phyloP scores from a whole-genome alignment of 1,139 yeast genomes.

The Kazachstania sp. region DNA sequence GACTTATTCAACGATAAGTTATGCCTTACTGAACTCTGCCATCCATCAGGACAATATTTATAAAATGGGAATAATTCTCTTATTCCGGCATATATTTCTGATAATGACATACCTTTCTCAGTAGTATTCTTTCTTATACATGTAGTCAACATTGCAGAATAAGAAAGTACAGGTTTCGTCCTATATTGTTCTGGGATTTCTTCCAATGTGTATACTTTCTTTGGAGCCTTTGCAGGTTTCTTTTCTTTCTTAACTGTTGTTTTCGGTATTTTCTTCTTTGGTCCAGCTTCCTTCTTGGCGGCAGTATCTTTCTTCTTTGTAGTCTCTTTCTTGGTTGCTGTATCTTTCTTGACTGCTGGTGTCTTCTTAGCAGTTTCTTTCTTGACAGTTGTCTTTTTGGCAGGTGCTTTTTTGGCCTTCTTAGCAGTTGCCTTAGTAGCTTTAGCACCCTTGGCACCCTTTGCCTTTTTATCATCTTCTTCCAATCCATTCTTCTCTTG shows the following conservation, averaged over 20 bases:
- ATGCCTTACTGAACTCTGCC: conserved; percentile 94
- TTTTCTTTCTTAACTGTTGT: conserved; percentile 26
- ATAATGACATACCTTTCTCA: conserved; percentile 67
- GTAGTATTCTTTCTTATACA: conserved; percentile 62
- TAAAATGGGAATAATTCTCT: conserved; percentile 86
- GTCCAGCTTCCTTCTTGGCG: conserved; percentile 12
- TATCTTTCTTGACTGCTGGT: conserved; percentile 10
- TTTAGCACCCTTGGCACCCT: background rate
- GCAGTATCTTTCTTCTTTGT: conserved; percentile 11
- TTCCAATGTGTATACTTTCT: conserved; percentile 53
- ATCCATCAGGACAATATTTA: conserved; percentile 89
- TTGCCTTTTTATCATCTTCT: background rate
- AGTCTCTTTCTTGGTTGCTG: conserved; percentile 18
- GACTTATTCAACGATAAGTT: conserved; percentile 78
- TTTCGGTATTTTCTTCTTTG: conserved; percentile 7
- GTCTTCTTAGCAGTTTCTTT: conserved; percentile 8
- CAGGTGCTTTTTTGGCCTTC: conserved; percentile 4
- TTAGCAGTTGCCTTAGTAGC: conserved; percentile 6
- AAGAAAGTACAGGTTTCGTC: conserved; percentile 72
- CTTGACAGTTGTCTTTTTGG: conserved; percentile 8
- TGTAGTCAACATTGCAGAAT: conserved; percentile 69
- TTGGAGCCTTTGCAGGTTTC: conserved; percentile 48
- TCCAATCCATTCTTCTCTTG: conserved; percentile 17
- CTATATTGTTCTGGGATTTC: conserved; percentile 85
- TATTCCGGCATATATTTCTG: conserved; percentile 79